Evolutionary conservation across 1,139 yeast genomes (phyloP).

Genomic region (Candida pseudoviswanathii): DNA sequence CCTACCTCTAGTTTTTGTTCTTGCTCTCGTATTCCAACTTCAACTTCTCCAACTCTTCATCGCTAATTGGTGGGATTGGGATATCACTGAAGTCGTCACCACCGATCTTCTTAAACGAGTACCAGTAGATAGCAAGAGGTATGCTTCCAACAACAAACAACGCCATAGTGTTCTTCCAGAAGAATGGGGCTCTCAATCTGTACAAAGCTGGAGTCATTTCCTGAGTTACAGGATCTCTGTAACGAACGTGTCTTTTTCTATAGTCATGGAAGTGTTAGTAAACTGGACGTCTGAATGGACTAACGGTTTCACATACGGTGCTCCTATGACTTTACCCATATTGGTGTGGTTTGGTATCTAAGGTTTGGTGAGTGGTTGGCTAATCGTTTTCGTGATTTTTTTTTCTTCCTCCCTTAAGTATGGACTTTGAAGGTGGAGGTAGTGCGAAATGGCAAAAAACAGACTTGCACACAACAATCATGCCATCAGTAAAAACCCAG

Average conservation of each 20-base stretch:
- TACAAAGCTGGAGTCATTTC: constrained; percentile 94
- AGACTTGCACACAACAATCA: no score
- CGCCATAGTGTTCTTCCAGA: constrained; percentile 70
- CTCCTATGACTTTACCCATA: constrained; percentile 18
- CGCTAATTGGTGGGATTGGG: constrained; percentile 90
- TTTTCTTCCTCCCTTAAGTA: background rate
- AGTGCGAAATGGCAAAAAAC: no score
- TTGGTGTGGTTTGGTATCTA: background rate
- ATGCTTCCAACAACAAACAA: constrained; percentile 60
- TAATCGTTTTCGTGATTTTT: background rate
- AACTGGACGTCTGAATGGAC: background rate
- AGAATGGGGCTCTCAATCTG: constrained; percentile 85
- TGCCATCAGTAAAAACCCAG: no score
- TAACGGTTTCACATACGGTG: constrained; percentile 15
- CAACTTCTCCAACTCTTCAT: constrained; percentile 71
- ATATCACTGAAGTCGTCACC: constrained; percentile 87
- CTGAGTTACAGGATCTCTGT: constrained; percentile 76
- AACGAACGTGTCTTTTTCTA: constrained; percentile 40
- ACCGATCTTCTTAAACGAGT: constrained; percentile 71
- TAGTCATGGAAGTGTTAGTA: constrained; percentile 16
- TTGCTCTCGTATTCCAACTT: constrained; percentile 64
- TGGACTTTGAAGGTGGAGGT: no score
- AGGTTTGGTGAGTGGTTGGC: background rate
- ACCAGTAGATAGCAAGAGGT: constrained; percentile 69
- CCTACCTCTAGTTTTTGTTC: no score